phyloP scores from a whole-genome alignment of 805 yeast species.

The Hanseniaspora taiwanica region DNA sequence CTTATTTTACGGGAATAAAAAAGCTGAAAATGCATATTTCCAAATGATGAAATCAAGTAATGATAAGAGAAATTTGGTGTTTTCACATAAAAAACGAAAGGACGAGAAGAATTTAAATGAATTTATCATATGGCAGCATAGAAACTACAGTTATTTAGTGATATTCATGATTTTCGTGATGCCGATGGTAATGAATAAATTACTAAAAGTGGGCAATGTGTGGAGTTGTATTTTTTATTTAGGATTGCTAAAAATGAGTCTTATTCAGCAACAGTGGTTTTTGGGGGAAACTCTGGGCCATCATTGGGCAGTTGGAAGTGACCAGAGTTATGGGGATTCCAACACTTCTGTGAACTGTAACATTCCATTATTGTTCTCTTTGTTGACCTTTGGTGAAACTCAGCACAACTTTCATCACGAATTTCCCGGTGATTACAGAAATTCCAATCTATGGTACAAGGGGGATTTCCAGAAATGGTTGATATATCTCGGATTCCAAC shows the following conservation, averaged over 20 bases:
- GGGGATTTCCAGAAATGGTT: conserved; percentile 84
- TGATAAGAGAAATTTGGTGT: not conserved
- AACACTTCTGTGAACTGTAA: conserved; percentile 26
- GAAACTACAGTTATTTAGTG: conserved; percentile 48
- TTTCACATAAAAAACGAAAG: not conserved
- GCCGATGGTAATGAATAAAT: conserved; percentile 55
- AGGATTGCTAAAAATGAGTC: conserved; percentile 57
- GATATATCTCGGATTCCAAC: conserved; percentile 34
- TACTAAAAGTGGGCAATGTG: conserved; percentile 68
- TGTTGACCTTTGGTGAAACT: conserved; percentile 79
- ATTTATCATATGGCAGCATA: conserved; percentile 50
- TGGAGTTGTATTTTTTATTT: conserved; percentile 54
- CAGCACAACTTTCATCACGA: conserved; percentile 91
- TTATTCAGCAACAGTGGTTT: conserved; percentile 71
- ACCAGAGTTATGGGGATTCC: not conserved
- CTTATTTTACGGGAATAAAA: conserved; percentile 51
- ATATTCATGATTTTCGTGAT: conserved; percentile 38
- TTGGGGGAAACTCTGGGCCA: conserved; percentile 78
- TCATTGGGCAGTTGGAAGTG: conserved; percentile 13
- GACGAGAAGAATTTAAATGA: not conserved
- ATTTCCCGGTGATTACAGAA: conserved; percentile 82
- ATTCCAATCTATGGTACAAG: conserved; percentile 55
- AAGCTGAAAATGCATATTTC: conserved; percentile 25
- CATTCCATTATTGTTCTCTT: conserved; percentile 53
- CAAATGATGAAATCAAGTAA: conserved; percentile 1